Evolutionary conservation across 2,329 filamentous ascomycete genomes (phyloP).

Genomic region (Trichoderma lentiforme): DNA sequence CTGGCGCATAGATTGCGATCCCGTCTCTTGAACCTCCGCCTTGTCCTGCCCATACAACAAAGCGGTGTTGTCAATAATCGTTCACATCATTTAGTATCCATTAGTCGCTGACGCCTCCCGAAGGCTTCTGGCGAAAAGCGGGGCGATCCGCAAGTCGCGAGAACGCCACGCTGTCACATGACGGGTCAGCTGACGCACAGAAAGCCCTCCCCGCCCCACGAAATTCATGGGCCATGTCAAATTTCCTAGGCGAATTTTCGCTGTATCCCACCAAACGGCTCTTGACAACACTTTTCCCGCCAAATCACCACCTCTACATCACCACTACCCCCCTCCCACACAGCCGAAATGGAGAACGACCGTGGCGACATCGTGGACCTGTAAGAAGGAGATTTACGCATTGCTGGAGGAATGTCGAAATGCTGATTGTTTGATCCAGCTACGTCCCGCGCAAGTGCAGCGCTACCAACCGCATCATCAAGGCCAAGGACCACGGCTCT

Average conservation of each 20-base stretch:
- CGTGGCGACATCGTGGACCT: slow-evolving; percentile 99
- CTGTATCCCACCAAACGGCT: slow-evolving; percentile 30
- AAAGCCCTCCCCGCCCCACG: slow-evolving; percentile 38
- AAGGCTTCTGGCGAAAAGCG: slow-evolving; percentile 11
- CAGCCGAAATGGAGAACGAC: slow-evolving; percentile 97
- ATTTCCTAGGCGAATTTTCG: slow-evolving; percentile 30
- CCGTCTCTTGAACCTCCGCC: background rate
- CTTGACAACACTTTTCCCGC: slow-evolving; percentile 30
- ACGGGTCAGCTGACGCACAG: slow-evolving; percentile 32
- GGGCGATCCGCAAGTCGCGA: slow-evolving; percentile 26
- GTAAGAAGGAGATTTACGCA: slow-evolving; percentile 60
- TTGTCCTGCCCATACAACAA: background rate
- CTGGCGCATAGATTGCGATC: background rate
- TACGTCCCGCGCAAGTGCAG: slow-evolving; percentile 99
- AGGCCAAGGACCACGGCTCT: slow-evolving; percentile 99
- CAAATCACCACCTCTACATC: slow-evolving; percentile 29
- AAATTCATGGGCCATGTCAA: slow-evolving; percentile 36
- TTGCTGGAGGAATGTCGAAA: slow-evolving; percentile 18
- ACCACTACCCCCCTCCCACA: slow-evolving; percentile 29
- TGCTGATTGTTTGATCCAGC: slow-evolving; percentile 47
- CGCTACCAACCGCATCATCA: slow-evolving; percentile 99
- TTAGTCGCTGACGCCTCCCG: background rate
- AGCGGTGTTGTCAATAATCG: background rate
- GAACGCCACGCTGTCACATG: slow-evolving; percentile 36
- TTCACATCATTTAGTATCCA: background rate